These are phyloP conservation scores for Lepidium aucheri DNA, from an alignment of 345 rosid species.

Conservation along the genomic window DNA sequence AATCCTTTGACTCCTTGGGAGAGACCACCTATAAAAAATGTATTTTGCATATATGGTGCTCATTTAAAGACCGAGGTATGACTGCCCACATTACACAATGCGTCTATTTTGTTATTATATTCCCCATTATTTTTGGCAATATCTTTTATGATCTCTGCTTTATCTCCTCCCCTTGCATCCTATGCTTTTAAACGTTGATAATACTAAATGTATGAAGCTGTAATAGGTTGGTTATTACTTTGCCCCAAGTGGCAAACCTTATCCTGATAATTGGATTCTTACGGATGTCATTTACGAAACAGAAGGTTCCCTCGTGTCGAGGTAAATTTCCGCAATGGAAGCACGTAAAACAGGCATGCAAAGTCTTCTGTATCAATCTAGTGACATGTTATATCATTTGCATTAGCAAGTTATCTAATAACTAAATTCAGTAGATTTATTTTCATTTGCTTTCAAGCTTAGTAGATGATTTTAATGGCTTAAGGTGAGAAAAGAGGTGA, in stretches of 20 bases:
- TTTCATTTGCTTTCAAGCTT: neutral
- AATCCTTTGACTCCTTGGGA: conserved; percentile 99
- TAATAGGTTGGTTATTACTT: conserved; percentile 88
- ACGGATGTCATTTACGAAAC: conserved; percentile 85
- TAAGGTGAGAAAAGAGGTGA: neutral
- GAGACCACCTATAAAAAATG: conserved; percentile 92
- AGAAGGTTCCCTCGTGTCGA: conserved; percentile 76
- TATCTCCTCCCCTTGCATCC: neutral
- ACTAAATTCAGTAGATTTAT: neutral
- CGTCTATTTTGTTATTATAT: conserved; percentile 1
- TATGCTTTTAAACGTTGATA: neutral
- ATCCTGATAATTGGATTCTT: conserved; percentile 98
- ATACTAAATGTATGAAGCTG: conserved; percentile 23
- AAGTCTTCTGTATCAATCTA: neutral
- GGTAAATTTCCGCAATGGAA: conserved; percentile 36
- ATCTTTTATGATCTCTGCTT: neutral
- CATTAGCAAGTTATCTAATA: neutral
- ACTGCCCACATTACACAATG: neutral
- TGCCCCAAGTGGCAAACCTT: conserved; percentile 98
- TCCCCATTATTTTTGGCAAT: neutral
- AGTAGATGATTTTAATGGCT: neutral
- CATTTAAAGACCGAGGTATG: conserved; percentile 89
- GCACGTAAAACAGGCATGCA: neutral
- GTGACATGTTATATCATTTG: neutral
- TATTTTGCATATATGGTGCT: conserved; percentile 89